Conservation (phyloP, 768 basidiomycete genomes). For the Auriculariales sp. region DNA sequence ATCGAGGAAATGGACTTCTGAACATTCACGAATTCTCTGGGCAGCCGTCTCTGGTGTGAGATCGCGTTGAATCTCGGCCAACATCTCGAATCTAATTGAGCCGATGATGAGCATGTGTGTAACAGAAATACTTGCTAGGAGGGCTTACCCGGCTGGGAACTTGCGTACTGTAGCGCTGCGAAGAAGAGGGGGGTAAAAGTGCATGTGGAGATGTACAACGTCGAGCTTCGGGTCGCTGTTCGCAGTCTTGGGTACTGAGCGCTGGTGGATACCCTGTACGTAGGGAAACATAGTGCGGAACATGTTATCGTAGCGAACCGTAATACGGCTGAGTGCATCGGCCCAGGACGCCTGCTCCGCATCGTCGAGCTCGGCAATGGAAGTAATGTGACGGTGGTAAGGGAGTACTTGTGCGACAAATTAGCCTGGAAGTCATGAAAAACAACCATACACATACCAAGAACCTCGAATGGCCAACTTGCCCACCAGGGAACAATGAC, state of each 20-base stretch:
- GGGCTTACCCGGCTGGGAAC: constrained; percentile 72
- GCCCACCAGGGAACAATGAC: constrained; percentile 94
- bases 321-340: constrained; percentile 45
- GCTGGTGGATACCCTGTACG: constrained; percentile 89
- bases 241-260: constrained; percentile 38
- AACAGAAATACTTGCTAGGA: background rate
- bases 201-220: constrained; percentile 74
- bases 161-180: constrained; percentile 73
- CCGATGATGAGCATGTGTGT: background rate
- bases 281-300: constrained; percentile 84
- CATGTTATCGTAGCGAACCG: constrained; percentile 61
- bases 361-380: constrained; percentile 41
- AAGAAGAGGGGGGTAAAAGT: constrained; percentile 75
- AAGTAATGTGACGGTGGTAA: constrained; percentile 63
- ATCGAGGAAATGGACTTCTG: constrained; percentile 47
- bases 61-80: constrained; percentile 84
- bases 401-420: constrained; percentile 44
- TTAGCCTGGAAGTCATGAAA: background rate
- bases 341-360: constrained; percentile 56
- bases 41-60: constrained; percentile 85
- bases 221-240: constrained; percentile 26
- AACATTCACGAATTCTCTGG: constrained; percentile 34
- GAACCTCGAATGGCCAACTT: constrained; percentile 79
- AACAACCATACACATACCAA: constrained; percentile 33
- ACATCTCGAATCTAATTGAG: constrained; percentile 59